phyloP scores from a whole-genome alignment of 495 filamentous ascomycete species.

The Aspergillus cavernicola region DNA sequence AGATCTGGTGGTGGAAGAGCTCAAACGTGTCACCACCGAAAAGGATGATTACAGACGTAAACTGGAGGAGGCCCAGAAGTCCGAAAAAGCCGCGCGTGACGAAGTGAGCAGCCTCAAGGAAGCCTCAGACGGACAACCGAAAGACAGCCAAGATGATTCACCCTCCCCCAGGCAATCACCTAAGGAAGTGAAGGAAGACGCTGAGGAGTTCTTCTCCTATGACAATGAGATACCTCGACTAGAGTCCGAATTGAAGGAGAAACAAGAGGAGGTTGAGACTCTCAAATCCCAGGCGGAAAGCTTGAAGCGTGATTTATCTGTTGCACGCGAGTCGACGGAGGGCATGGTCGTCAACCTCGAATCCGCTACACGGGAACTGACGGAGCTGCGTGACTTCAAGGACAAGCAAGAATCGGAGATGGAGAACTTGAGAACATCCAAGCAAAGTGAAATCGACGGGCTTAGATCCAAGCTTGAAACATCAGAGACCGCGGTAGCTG shows the following conservation, averaged over 20 bases:
- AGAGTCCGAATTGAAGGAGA: conserved; percentile 55
- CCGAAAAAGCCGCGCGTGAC: conserved; percentile 53
- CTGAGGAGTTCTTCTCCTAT: conserved; percentile 86
- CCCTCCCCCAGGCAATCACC: neutral
- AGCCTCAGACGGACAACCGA: conserved; percentile 26
- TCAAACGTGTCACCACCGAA: conserved; percentile 82
- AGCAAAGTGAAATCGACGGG: conserved; percentile 36
- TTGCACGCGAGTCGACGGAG: conserved; percentile 61
- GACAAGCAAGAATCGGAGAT: conserved; percentile 51
- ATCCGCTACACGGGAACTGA: conserved; percentile 54
- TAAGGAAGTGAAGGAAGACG: conserved; percentile 35
- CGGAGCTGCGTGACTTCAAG: conserved; percentile 52
- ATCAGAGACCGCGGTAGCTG: conserved; percentile 42
- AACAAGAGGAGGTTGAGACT: conserved; percentile 61
- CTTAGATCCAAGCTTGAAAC: conserved; percentile 37
- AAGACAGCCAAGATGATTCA: conserved; percentile 14
- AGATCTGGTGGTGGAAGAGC: conserved; percentile 87
- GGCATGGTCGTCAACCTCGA: conserved; percentile 62
- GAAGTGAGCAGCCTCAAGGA: conserved; percentile 49
- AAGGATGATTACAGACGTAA: conserved; percentile 77
- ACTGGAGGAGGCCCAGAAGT: conserved; percentile 63
- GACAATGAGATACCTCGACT: conserved; percentile 69
- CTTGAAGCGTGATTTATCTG: conserved; percentile 49
- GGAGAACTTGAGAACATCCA: conserved; percentile 31
- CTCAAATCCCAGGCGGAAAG: conserved; percentile 60